A percentile compares a stretch with the other conserved stretches of the same genome.
Conservation (phyloP, 805 yeast genomes). For the Candida easanensis region DNA sequence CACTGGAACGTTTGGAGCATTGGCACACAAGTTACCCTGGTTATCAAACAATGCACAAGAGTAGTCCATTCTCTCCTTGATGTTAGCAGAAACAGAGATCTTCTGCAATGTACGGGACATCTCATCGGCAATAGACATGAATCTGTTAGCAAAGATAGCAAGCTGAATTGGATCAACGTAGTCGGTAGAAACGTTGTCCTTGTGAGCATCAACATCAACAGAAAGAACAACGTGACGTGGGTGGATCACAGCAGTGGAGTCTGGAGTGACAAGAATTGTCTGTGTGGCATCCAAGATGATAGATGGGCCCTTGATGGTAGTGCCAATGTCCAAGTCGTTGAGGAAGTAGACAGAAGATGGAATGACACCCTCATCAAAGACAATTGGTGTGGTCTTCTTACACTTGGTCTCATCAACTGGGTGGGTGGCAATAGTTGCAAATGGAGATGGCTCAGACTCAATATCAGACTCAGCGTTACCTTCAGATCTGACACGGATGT, state of each 20-base stretch:
- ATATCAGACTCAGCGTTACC: constrained; percentile 26
- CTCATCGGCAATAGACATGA: constrained; percentile 50
- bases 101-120: constrained; percentile 46
- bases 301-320: constrained; percentile 40
- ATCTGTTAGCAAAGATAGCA: constrained; percentile 44
- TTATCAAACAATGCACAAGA: constrained; percentile 47
- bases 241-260: constrained; percentile 34
- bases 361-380: constrained; percentile 30
- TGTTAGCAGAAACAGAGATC: constrained; percentile 42
- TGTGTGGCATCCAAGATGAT: constrained; percentile 76
- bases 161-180: constrained; percentile 45
- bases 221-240: constrained; percentile 34
- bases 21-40: constrained; percentile 42
- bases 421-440: constrained; percentile 24
- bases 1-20: constrained; percentile 48
- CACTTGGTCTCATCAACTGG: constrained; percentile 18
- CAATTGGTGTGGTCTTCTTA: constrained; percentile 36
- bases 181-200: constrained; percentile 40
- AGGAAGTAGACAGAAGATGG: constrained; percentile 33
- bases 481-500: constrained; percentile 33
- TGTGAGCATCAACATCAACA: constrained; percentile 31
- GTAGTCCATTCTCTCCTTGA: constrained; percentile 47
- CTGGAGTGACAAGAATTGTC: constrained; percentile 38
- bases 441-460: constrained; percentile 24
- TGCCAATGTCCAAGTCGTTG: constrained; percentile 29